Conservation (phyloP, 371 early-diverging fungal genomes). For the Sporodiniella umbellata region DNA sequence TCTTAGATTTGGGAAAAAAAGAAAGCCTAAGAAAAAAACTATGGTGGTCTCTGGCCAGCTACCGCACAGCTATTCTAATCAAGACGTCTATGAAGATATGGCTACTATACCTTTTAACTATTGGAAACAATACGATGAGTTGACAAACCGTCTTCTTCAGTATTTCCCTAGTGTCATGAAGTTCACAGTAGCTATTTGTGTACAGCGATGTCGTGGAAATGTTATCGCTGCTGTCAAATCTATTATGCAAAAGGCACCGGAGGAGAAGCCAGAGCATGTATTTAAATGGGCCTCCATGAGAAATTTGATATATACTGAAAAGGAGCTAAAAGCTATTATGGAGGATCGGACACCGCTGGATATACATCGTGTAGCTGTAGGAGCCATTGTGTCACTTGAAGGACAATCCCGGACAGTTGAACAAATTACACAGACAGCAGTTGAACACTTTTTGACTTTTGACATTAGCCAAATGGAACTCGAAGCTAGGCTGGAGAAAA, state of each 20-base stretch:
- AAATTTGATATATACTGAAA: slow-evolving; percentile 18
- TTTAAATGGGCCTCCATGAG: slow-evolving; percentile 18
- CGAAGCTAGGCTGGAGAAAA: slow-evolving; percentile 29
- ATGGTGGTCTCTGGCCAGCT: slow-evolving; percentile 15
- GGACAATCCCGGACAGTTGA: slow-evolving; percentile 12
- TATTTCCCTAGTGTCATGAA: slow-evolving; percentile 13
- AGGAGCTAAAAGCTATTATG: slow-evolving; percentile 39
- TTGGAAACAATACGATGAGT: slow-evolving; percentile 38
- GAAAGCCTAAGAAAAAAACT: neutral
- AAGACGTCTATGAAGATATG: slow-evolving; percentile 3
- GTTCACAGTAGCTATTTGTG: slow-evolving; percentile 6
- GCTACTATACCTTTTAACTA: slow-evolving; percentile 31
- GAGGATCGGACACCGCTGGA: slow-evolving; percentile 35
- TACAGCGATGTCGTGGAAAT: slow-evolving; percentile 20
- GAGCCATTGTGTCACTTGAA: slow-evolving; percentile 28
- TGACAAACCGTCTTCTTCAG: neutral
- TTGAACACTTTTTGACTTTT: slow-evolving; percentile 44
- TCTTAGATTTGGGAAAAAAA: neutral
- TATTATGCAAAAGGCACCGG: slow-evolving; percentile 16
- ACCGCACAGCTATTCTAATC: slow-evolving; percentile 2
- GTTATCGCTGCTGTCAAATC: slow-evolving; percentile 19
- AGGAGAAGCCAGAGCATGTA: slow-evolving; percentile 17
- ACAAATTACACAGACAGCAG: slow-evolving; percentile 34
- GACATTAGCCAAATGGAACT: slow-evolving; percentile 26
- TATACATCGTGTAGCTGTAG: slow-evolving; percentile 41